Base-by-base conservation (phyloP, 1,284 basidiomycete species). In the Retiboletus flavoniger region DNA sequence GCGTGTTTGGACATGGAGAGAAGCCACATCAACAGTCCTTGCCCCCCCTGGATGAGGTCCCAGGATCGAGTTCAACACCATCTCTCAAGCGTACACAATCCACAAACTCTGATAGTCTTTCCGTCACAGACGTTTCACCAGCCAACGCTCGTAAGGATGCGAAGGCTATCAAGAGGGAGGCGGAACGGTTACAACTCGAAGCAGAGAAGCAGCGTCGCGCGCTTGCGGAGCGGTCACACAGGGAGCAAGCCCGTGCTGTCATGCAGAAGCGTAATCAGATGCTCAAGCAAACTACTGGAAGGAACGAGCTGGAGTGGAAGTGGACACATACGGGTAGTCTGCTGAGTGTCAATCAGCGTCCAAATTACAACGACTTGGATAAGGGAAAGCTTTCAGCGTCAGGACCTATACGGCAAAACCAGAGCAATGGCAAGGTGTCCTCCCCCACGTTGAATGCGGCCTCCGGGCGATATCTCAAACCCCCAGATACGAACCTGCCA, bases 221-320 rank as follows among this genome's bases (percentile, higher is more conserved):
- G 55, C 82, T 91, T 44, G 85, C 84, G 29, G 84, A 89, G 70
- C 85, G 85, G 68, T 83, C 74, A 65, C 82, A 86, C 62, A 81
- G 77, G 63, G 95, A 98, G 64, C 89, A 96, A 64, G 93, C 96
- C 7, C 84, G 96, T 49, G 95, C 94, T 36, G 96, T 98, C 70
- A 90, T 98, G 85, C 85, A 89, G 69, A 98, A 98, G 77, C 90
- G 93, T 66, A 86, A 82, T 55, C 83, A 86, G 61, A 78, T 93
- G 66, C 75, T 85, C 63, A 82, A 83, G 63, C 81, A 84, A 60
- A 78, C 77, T 29, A 75, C 76, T 24, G 75, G 64, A 49, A 67
- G 74, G 51, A 72, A 79, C 50, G 80, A 85, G 59, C 71, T 86
- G 47, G 83, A 87, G 65, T 89, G 84, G 79, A 77, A 75, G 48